Percentiles rank a stretch among this genome's conserved stretches.
These are phyloP conservation scores for Magnolia officinalis DNA, from an alignment of 164 flowering plant species.

Conservation along the genomic window DNA sequence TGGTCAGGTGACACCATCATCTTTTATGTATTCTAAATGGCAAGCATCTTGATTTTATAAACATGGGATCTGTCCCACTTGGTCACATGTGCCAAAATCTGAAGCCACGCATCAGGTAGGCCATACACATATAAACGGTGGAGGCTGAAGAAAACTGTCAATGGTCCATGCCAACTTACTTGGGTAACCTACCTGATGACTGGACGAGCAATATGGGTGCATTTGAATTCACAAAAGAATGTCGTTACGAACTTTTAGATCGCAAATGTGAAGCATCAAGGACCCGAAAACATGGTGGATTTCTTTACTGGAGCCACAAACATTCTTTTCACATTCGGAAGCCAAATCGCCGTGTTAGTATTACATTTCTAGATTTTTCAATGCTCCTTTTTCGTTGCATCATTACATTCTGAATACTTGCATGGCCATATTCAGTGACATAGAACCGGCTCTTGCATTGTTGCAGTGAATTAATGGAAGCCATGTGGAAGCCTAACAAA, in stretches of 20 bases:
- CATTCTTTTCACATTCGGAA: conserved; percentile 12
- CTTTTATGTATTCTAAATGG: background rate
- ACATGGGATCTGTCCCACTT: background rate
- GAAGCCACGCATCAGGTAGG: background rate
- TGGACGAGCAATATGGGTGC: background rate
- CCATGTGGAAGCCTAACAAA: conserved; percentile 17
- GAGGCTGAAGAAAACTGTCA: background rate
- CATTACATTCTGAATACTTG: background rate
- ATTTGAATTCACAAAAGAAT: background rate
- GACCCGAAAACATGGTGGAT: conserved; percentile 13
- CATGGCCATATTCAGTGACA: background rate
- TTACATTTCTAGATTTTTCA: background rate
- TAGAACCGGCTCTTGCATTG: background rate
- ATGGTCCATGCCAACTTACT: background rate
- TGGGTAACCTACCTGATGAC: background rate
- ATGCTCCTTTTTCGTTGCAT: background rate
- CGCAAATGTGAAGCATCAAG: conserved; percentile 7
- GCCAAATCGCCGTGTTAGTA: conserved; percentile 12
- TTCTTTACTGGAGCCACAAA: conserved; percentile 17
- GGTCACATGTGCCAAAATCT: too few species aligned
- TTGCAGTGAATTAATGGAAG: conserved; percentile 15
- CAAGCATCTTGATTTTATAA: background rate
- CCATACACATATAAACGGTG: background rate
- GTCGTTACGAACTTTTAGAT: background rate
- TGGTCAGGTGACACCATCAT: conserved; percentile 10